Evolutionary conservation across 2,329 filamentous ascomycete genomes (phyloP), one percentile per base, ranked within the genome.

Genomic region (Fusarium redolens): DNA sequence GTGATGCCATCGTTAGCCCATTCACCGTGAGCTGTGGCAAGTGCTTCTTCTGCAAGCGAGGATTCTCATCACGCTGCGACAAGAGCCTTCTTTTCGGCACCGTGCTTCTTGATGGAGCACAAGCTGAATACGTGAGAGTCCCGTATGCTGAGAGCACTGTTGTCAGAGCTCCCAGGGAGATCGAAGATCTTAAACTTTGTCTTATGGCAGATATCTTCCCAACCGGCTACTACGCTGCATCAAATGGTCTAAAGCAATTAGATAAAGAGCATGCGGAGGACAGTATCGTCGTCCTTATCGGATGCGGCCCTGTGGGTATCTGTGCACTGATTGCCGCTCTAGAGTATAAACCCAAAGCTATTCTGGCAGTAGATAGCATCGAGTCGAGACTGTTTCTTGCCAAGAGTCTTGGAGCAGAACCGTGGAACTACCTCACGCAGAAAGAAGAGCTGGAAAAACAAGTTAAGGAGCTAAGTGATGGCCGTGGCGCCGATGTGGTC

Each of bases 401-500:
- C 1, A 64, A 59, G 17, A n/a, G 20, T 1, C 52, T 74, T 5
- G 72, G 70, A 3, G 72, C 72, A 2, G 65, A 73, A 59, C 70
- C 93, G 2, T 90, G 93, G 84, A 94, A 96, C 80, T 95, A 94
- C 81, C 83, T 87, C 77, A 90, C 85, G 3, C 88, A 93, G 67
- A 86, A 86, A 52, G 88, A 91, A 43, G 90, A 86, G 2, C 85
- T 96, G 76, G 83, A 90, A 55, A 85, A 87, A 75, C 87, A 92
- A 48, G 90, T 96, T 55, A 90, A 90, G 77, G 92, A 93, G 74
- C 86, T 92, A 48, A 95, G 92, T 0, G 86, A 92, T 17, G 93
- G 93, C 6, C 86, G 94, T 30, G 94, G 94, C 14, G 94, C 93
- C 13, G 94, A 97, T 82, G 89, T 92, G 4, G 90, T 95, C 5